Conservation (phyloP, 768 basidiomycete genomes). For the Piloderma croceum region DNA sequence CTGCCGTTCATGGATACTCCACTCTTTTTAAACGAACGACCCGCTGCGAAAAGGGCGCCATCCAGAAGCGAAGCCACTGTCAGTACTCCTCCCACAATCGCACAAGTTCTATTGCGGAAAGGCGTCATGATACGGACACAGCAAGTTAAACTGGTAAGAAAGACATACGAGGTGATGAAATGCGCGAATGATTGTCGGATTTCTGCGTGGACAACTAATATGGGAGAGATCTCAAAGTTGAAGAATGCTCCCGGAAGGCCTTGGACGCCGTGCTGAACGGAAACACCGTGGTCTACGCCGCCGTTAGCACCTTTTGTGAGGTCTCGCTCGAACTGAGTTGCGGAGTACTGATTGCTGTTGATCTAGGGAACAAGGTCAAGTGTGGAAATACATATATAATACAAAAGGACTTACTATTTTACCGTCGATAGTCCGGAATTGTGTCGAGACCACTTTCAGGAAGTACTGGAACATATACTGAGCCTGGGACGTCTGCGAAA, state of each 20-base stretch:
- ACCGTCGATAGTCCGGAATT: conserved; percentile 80
- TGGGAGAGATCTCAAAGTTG: conserved; percentile 97
- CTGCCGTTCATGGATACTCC: conserved; percentile 2
- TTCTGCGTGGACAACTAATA: conserved; percentile 88
- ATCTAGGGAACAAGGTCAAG: conserved; percentile 38
- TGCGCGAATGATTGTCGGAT: conserved; percentile 94
- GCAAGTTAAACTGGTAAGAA: neutral
- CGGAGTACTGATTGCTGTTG: conserved; percentile 91
- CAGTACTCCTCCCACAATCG: conserved; percentile 94
- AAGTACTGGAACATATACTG: conserved; percentile 99
- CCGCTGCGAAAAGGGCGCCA: conserved; percentile 78
- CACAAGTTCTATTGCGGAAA: conserved; percentile 66
- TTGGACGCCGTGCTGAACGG: conserved; percentile 64
- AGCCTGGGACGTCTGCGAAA: conserved; percentile 58
- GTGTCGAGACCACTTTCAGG: conserved; percentile 96
- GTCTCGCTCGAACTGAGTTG: conserved; percentile 95
- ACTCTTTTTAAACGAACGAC: conserved; percentile 63
- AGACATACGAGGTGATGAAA: conserved; percentile 89
- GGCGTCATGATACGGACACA: conserved; percentile 2
- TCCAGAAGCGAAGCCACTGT: conserved; percentile 91
- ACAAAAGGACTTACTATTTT: conserved; percentile 44
- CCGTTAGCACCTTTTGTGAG: conserved; percentile 55
- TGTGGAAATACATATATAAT: neutral
- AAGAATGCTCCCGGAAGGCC: conserved; percentile 85
- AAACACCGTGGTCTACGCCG: conserved; percentile 57